phyloP scores from a whole-genome alignment of 768 basidiomycete genomes.

The Lentinula aciculospora region DNA sequence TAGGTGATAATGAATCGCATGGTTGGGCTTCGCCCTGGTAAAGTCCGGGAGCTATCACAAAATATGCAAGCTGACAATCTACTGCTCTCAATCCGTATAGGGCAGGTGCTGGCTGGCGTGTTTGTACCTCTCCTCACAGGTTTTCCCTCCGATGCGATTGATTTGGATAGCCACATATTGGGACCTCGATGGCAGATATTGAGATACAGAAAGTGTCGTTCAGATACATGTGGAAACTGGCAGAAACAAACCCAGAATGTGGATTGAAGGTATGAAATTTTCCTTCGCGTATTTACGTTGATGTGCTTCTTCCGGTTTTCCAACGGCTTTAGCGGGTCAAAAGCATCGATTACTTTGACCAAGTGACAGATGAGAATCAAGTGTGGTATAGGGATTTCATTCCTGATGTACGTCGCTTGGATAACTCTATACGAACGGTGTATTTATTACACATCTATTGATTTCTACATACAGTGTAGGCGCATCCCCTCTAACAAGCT shows the following conservation, averaged over 20 bases:
- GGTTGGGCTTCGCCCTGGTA: conserved; percentile 8
- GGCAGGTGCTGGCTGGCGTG: conserved; percentile 6
- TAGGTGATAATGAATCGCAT: conserved; percentile 7
- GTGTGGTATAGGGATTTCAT: conserved; percentile 7
- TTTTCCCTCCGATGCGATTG: background rate
- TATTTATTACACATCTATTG: background rate
- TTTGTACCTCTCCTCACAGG: background rate
- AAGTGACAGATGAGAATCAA: background rate
- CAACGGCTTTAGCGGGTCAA: background rate
- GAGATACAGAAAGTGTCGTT: conserved; percentile 5
- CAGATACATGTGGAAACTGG: conserved; percentile 6
- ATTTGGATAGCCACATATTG: background rate
- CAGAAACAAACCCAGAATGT: conserved; percentile 1
- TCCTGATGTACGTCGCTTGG: background rate
- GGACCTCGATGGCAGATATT: background rate
- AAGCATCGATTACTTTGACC: conserved; percentile 2
- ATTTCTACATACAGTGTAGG: background rate
- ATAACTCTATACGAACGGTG: background rate
- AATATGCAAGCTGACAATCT: background rate
- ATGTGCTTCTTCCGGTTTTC: background rate
- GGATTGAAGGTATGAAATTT: background rate
- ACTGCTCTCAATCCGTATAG: background rate
- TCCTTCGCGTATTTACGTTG: background rate
- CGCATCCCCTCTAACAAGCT: background rate
- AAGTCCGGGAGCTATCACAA: background rate